A percentile compares a stretch with the other conserved stretches of the same genome.
These are phyloP conservation scores for Picocystis sp. DNA, from an alignment of 163 green algal species.

Conservation along the genomic window DNA sequence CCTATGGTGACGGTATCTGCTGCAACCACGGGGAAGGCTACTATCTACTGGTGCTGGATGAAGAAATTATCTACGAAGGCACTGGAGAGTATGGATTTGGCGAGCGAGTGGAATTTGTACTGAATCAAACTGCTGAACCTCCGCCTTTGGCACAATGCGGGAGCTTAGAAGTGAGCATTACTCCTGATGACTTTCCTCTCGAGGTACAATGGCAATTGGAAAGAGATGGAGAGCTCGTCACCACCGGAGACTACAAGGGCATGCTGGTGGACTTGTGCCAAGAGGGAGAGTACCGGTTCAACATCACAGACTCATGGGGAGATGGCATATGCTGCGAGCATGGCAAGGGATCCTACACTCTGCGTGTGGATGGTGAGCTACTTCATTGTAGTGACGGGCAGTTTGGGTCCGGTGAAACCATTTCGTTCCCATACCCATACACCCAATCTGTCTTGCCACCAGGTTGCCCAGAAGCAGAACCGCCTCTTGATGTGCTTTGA, in stretches of 20 bases:
- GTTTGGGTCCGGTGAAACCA: neutral
- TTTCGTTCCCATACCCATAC: no score
- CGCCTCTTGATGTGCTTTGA: no score
- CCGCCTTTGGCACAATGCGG: no score
- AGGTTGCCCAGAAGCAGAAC: no score
- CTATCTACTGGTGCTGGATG: neutral
- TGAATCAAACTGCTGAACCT: no score
- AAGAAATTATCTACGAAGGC: neutral
- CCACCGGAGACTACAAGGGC: no score
- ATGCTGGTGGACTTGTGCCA: neutral
- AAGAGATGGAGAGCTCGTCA: no score
- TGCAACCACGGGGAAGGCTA: slow-evolving; percentile 6
- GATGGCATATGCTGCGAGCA: slow-evolving; percentile 5
- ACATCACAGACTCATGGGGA: slow-evolving; percentile 1
- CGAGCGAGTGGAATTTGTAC: no score
- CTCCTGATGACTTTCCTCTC: no score
- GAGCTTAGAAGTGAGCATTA: no score
- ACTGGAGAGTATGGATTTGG: neutral
- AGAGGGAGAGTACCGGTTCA: neutral
- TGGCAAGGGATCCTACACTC: neutral
- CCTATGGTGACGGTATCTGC: slow-evolving; percentile 2
- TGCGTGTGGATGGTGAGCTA: neutral
- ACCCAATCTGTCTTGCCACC: no score
- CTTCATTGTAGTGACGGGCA: slow-evolving; percentile 1
- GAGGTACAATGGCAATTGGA: no score